Evolutionary conservation across 805 yeast genomes (phyloP).

Genomic region (Zygotorulaspora danielsina): DNA sequence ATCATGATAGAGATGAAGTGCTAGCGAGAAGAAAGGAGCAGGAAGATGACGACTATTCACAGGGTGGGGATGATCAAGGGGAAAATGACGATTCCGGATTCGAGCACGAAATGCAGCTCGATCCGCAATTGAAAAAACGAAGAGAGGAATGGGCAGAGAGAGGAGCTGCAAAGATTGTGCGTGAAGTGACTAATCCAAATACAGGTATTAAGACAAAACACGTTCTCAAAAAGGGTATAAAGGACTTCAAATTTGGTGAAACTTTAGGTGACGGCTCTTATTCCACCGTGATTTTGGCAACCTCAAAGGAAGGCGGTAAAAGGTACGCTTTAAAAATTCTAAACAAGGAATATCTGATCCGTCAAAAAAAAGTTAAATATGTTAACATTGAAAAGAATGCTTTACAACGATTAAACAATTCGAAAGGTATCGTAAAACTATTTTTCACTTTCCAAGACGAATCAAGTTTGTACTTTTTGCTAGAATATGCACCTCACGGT

Average conservation of each 20-base stretch:
- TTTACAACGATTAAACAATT: constrained; percentile 57
- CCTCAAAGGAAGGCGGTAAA: constrained; percentile 66
- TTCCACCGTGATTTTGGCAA: constrained; percentile 85
- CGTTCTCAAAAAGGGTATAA: constrained; percentile 53
- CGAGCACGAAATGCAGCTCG: constrained; percentile 20
- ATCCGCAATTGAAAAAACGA: constrained; percentile 23
- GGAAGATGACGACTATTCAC: constrained; percentile 1
- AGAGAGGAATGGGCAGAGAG: constrained; percentile 49
- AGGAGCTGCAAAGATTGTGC: constrained; percentile 57
- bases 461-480: constrained; percentile 63
- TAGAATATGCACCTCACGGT: constrained; percentile 78
- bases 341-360: constrained; percentile 72
- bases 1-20: background rate
- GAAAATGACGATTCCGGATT: constrained; percentile 1
- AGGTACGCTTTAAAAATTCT: constrained; percentile 76
- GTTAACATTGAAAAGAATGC: constrained; percentile 82
- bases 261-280: constrained; percentile 94
- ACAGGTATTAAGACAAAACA: constrained; percentile 50
- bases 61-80: background rate
- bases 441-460: constrained; percentile 80
- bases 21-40: background rate
- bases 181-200: constrained; percentile 40
- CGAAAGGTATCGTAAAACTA: constrained; percentile 61
- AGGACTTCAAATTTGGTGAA: constrained; percentile 85
- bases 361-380: constrained; percentile 78